Percentiles rank a stretch among this genome's conserved stretches.
Conservation (phyloP, 495 filamentous ascomycete genomes). For the Lasiosphaeria ovina region DNA sequence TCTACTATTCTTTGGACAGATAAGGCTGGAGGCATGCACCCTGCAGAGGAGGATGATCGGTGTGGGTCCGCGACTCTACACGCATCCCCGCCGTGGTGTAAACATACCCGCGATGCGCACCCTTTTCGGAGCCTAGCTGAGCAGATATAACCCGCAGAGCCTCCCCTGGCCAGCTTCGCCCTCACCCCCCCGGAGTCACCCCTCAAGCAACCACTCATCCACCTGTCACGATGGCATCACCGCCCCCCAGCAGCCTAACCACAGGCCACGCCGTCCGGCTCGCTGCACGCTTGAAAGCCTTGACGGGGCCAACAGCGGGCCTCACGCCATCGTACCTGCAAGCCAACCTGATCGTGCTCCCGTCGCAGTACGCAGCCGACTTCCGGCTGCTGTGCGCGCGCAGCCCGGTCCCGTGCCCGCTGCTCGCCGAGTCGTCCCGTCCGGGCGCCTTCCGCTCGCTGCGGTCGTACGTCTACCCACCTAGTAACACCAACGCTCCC, state of each 20-base stretch:
- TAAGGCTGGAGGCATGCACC: not conserved
- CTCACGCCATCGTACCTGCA: constrained; percentile 53
- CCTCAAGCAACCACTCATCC: not conserved
- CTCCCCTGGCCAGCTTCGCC: not conserved
- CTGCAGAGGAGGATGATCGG: not conserved
- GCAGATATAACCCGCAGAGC: not conserved
- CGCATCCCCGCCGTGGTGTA: not conserved
- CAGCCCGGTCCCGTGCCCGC: constrained; percentile 58
- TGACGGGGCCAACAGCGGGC: constrained; percentile 47
- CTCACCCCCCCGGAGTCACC: not conserved
- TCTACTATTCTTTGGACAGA: not conserved
- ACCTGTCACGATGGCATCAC: not conserved
- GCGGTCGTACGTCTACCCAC: constrained; percentile 26
- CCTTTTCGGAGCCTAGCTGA: not conserved
- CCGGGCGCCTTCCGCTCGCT: constrained; percentile 25
- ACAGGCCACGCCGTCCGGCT: constrained; percentile 44
- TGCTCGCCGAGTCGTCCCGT: constrained; percentile 43
- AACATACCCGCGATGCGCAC: not conserved
- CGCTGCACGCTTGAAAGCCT: constrained; percentile 36
- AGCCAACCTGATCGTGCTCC: constrained; percentile 58
- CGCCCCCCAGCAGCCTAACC: not conserved
- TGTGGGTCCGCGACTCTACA: not conserved
- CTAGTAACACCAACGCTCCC: too few relatives aligned
- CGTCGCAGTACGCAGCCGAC: constrained; percentile 46
- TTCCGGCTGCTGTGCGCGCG: constrained; percentile 53